Base-by-base conservation (phyloP, 31 red algal genomes). In the Odonthalia washingtoniensis region DNA sequence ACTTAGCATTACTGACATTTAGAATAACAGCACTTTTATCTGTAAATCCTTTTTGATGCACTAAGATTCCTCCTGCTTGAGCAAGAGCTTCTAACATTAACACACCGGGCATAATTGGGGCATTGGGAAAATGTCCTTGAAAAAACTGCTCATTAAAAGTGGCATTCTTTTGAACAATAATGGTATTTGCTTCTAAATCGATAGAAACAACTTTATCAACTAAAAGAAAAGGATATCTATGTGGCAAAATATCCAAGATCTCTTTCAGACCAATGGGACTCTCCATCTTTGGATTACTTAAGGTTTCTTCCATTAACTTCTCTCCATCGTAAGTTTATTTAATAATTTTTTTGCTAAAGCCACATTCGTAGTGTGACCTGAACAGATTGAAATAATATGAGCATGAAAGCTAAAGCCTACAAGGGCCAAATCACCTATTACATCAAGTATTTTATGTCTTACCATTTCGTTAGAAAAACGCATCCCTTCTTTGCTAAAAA, bases 61-160 rank as follows among this genome's bases (percentile, higher is more conserved):
- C 90, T 52, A 98, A 84, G 26, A 98, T 86, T 5, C 97, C 97
- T 27, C 94, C 91, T 36, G 78, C 81, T 53, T 99, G 97, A 16
- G 97, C 97, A 38, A 99, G 63, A 6, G 97, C 97, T 83, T 99
- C 97, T 6, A 99, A 74, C 80, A 91, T 86, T 70, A 96, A 76
- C 1, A 99, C 97, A 43, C 97, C 97, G 37, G 97, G 97, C 92
- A 99, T 95, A 75, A 99, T 96, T 37, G 91, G 94, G 6, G 80
- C 28, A 37, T 91, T 85, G 14, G 97, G 97, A 87, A 99, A 99
- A 80, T 99, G 97, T 6, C 97, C 97, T 32, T 73, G 32, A 83
- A 99, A 99, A 39, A 91, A 87, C 18, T 91, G 97, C 88, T 99
- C 97, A 75, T 99, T 99, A 40, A 96, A 85, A 17, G 82, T 83